phyloP scores from a whole-genome alignment of 129 eudicot species.

The Flaveria brownii region DNA sequence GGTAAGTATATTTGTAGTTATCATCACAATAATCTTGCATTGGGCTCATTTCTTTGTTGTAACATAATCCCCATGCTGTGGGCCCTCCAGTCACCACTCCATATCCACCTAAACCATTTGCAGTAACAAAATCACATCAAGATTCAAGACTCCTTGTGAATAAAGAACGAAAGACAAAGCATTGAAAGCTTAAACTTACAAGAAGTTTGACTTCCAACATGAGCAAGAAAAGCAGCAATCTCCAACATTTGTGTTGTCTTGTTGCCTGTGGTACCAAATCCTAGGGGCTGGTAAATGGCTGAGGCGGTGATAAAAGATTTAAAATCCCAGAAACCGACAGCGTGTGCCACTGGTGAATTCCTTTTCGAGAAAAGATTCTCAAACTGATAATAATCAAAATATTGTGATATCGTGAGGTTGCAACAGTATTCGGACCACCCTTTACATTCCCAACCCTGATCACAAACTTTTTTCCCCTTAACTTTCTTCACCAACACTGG shows the following conservation, averaged over 20 bases:
- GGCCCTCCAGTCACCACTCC: conserved; percentile 99
- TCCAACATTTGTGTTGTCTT: conserved; percentile 77
- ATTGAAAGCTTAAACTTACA: conserved; percentile 48
- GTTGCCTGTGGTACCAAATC: conserved; percentile 93
- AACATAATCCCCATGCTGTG: conserved; percentile 91
- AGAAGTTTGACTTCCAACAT: conserved; percentile 86
- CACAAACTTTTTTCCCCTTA: conserved; percentile 69
- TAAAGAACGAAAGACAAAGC: not conserved
- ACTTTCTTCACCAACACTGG: conserved; percentile 52
- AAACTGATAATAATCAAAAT: conserved; percentile 80
- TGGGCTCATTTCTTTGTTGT: conserved; percentile 91
- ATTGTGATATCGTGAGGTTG: conserved; percentile 77
- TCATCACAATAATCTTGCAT: conserved; percentile 85
- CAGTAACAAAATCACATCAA: conserved; percentile 7
- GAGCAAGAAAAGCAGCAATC: conserved; percentile 85
- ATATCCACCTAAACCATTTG: conserved; percentile 72
- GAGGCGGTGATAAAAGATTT: conserved; percentile 76
- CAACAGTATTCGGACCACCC: conserved; percentile 73
- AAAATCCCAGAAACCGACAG: conserved; percentile 90
- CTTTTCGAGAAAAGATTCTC: conserved; percentile 85
- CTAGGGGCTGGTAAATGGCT: conserved; percentile 64
- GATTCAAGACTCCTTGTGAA: not conserved
- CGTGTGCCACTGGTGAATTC: conserved; percentile 75
- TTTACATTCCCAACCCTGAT: conserved; percentile 85
- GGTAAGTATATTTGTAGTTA: conserved; percentile 67